Percentiles rank a stretch among this genome's conserved stretches.
These are phyloP conservation scores for Gentiana macrophylla DNA, from an alignment of 257 asterid genomes.

Conservation along the genomic window DNA sequence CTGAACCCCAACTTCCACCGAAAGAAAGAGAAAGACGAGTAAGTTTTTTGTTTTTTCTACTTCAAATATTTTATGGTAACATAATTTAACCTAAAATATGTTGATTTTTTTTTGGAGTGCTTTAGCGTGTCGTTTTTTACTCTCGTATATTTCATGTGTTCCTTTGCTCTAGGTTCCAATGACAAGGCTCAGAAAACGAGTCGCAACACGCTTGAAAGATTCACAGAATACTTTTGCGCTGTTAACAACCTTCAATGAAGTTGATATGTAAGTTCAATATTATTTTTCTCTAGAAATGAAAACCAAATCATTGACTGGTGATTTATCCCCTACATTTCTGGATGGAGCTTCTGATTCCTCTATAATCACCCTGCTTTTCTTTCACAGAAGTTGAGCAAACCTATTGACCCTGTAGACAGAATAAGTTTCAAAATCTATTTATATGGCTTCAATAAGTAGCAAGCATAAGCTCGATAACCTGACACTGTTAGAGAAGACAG, in stretches of 20 bases:
- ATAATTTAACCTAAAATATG: background rate
- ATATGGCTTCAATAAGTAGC: too few relatives aligned
- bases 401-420: too few relatives aligned
- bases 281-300: background rate
- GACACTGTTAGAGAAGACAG: too few relatives aligned
- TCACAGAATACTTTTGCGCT: slow-evolving; percentile 95
- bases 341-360: too few relatives aligned
- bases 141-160: slow-evolving; percentile 6
- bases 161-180: slow-evolving; percentile 63
- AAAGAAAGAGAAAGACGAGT: slow-evolving; percentile 96
- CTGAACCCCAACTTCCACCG: slow-evolving; percentile 94
- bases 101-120: background rate
- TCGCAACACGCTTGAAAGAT: slow-evolving; percentile 91
- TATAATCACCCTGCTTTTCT: too few relatives aligned
- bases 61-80: background rate
- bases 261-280: slow-evolving; percentile 68
- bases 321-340: background rate
- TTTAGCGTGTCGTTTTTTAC: background rate
- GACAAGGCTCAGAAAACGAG: slow-evolving; percentile 96
- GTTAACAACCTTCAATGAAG: slow-evolving; percentile 96
- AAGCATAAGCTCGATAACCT: too few relatives aligned
- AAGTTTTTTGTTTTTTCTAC: slow-evolving; percentile 15
- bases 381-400: too few relatives aligned
- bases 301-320: background rate
- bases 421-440: too few relatives aligned